phyloP scores from a whole-genome alignment of 371 early-diverging fungal genomes.

The Nosema bombycis region DNA sequence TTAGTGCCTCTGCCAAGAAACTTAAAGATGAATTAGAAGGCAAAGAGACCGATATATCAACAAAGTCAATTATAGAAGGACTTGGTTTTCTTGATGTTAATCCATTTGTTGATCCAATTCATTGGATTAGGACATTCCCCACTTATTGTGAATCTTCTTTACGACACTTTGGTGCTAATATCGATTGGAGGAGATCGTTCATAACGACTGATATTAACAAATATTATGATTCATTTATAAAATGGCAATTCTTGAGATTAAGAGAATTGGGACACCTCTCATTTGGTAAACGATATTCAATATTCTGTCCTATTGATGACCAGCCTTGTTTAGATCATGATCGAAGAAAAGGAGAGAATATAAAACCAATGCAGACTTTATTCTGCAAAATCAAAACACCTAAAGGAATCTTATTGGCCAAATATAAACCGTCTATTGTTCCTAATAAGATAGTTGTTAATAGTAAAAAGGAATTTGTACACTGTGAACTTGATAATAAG shows the following conservation, averaged over 20 bases:
- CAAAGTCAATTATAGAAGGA: constrained; percentile 85
- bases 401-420: constrained; percentile 20
- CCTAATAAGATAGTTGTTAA: constrained; percentile 10
- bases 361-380: constrained; percentile 83
- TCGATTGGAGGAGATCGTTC: constrained; percentile 95
- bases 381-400: constrained; percentile 59
- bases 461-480: constrained; percentile 5
- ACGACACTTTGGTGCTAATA: constrained; percentile 76
- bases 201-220: constrained; percentile 96
- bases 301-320: constrained; percentile 86
- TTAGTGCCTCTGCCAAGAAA: constrained; percentile 94
- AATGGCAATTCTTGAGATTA: constrained; percentile 95
- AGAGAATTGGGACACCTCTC: constrained; percentile 74
- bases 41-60: constrained; percentile 69
- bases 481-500: constrained; percentile 18
- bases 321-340: constrained; percentile 99
- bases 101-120: constrained; percentile 82
- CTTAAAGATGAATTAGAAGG: constrained; percentile 79
- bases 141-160: constrained; percentile 76
- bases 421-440: not conserved
- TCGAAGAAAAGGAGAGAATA: constrained; percentile 87
- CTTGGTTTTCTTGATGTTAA: constrained; percentile 86
- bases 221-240: constrained; percentile 94
- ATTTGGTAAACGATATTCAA: constrained; percentile 94
- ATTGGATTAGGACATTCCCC: constrained; percentile 94